These are phyloP conservation scores for Zymoseptoria ardabiliae DNA, from an alignment of 2,329 filamentous ascomycete species.

Conservation along the genomic window DNA sequence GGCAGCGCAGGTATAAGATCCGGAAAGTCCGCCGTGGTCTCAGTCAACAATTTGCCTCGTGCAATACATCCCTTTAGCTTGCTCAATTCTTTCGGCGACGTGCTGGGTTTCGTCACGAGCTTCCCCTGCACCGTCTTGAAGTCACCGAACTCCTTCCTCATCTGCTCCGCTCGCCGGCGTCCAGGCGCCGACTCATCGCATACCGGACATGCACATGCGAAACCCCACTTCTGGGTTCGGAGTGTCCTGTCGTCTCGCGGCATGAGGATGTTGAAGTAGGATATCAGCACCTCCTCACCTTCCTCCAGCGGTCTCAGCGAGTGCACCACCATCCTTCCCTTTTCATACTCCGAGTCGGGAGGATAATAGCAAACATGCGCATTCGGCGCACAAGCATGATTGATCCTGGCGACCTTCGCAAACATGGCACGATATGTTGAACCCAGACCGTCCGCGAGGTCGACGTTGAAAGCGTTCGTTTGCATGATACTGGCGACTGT, in stretches of 20 bases:
- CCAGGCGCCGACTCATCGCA: conserved; percentile 6
- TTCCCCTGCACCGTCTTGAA: conserved; percentile 8
- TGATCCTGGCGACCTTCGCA: conserved; percentile 15
- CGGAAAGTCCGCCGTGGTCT: background rate
- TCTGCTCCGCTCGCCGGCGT: conserved; percentile 3
- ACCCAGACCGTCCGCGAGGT: conserved; percentile 12
- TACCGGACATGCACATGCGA: conserved; percentile 15
- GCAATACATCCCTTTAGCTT: background rate
- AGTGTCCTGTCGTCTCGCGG: conserved; percentile 13
- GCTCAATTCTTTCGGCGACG: conserved; percentile 6
- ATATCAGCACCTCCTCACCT: conserved; percentile 17
- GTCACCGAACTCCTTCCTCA: conserved; percentile 7
- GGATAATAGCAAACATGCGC: conserved; percentile 20
- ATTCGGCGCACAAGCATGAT: conserved; percentile 20
- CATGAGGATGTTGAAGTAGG: conserved; percentile 19
- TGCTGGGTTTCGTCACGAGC: conserved; percentile 2
- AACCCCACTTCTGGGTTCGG: conserved; percentile 17
- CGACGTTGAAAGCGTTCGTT: conserved; percentile 21
- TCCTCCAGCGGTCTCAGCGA: conserved; percentile 9
- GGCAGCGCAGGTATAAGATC: conserved; percentile 13
- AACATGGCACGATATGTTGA: conserved; percentile 17
- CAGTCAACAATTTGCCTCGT: conserved; percentile 4
- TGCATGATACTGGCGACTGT: conserved; percentile 19
- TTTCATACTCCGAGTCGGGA: background rate
- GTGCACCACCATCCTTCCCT: conserved; percentile 17